These are phyloP conservation scores for Trichoderma pleuroti DNA, from an alignment of 2,329 filamentous ascomycete genomes.

Conservation along the genomic window DNA sequence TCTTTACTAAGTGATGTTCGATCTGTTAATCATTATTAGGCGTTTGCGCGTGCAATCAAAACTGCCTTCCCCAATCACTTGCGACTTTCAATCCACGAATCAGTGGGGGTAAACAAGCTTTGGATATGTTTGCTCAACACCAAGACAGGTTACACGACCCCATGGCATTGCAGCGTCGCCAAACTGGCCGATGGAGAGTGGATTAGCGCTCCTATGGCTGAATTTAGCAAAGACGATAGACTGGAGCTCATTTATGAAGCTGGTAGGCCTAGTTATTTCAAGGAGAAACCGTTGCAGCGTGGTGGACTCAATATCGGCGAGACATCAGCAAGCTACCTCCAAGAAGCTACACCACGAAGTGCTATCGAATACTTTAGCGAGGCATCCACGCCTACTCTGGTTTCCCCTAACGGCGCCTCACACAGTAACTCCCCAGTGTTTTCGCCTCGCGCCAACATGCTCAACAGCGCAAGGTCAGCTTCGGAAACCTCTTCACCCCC, in stretches of 20 bases:
- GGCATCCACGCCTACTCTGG: not conserved
- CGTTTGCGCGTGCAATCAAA: conserved; percentile 30
- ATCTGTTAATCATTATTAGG: conserved; percentile 20
- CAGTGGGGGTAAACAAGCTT: conserved; percentile 27
- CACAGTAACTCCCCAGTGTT: conserved; percentile 11
- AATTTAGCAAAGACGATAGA: conserved; percentile 24
- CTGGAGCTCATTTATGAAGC: conserved; percentile 26
- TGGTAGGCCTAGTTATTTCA: conserved; percentile 23
- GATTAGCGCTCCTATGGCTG: conserved; percentile 25
- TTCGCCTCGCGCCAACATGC: not conserved
- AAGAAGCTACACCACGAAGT: conserved; percentile 8
- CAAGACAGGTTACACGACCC: conserved; percentile 31
- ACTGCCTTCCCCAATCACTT: conserved; percentile 27
- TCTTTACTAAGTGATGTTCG: not conserved
- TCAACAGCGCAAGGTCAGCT: too few relatives aligned
- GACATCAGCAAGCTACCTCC: not conserved
- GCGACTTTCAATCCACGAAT: conserved; percentile 32
- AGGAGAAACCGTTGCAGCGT: not conserved
- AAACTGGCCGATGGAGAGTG: conserved; percentile 23
- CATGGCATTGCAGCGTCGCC: conserved; percentile 32
- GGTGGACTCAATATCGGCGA: not conserved
- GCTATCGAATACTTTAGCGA: not conserved
- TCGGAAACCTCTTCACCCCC: not conserved
- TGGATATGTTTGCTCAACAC: conserved; percentile 31
- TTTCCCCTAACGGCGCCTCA: not conserved